A percentile compares a stretch with the other conserved stretches of the same genome.
These are phyloP conservation scores for Microdochium bolleyi DNA, from an alignment of 2,329 filamentous ascomycete species.

Conservation along the genomic window DNA sequence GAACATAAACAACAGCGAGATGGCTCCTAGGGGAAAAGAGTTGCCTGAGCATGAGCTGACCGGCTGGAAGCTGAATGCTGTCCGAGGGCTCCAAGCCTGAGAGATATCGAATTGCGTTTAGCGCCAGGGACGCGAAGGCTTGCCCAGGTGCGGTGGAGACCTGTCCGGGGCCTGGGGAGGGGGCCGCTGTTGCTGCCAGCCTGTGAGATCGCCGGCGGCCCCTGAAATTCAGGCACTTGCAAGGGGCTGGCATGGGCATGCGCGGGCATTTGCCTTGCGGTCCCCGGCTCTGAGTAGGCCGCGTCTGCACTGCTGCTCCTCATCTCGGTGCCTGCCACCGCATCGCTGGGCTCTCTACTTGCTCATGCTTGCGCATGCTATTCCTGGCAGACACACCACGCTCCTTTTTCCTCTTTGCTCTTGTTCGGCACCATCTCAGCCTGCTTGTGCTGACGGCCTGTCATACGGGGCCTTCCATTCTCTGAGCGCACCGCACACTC, in stretches of 20 bases:
- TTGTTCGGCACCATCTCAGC: not conserved
- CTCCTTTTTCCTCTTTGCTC: not conserved
- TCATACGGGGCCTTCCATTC: not conserved
- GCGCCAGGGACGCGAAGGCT: too few relatives aligned
- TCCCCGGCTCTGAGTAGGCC: too few relatives aligned
- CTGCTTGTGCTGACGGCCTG: not conserved
- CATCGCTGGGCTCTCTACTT: not conserved
- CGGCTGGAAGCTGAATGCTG: too few relatives aligned
- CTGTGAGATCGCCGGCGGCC: not conserved
- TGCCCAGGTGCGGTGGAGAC: too few relatives aligned
- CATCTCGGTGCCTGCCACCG: not conserved
- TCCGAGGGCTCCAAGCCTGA: too few relatives aligned
- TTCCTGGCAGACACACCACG: not conserved
- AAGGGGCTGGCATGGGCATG: not conserved
- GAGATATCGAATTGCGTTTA: too few relatives aligned
- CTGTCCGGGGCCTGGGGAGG: not conserved
- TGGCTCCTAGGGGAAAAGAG: too few relatives aligned
- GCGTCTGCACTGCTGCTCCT: not conserved
- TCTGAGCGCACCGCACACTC: not conserved
- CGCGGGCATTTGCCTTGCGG: too few relatives aligned
- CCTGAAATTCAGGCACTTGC: not conserved
- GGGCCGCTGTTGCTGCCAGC: not conserved
- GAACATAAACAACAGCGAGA: too few relatives aligned
- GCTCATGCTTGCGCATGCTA: not conserved
- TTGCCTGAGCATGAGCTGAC: too few relatives aligned